A percentile compares a stretch with the other conserved stretches of the same genome.
These are phyloP conservation scores for Dictyostelium firmibasis DNA, from an alignment of 78 protist species.

Conservation along the genomic window DNA sequence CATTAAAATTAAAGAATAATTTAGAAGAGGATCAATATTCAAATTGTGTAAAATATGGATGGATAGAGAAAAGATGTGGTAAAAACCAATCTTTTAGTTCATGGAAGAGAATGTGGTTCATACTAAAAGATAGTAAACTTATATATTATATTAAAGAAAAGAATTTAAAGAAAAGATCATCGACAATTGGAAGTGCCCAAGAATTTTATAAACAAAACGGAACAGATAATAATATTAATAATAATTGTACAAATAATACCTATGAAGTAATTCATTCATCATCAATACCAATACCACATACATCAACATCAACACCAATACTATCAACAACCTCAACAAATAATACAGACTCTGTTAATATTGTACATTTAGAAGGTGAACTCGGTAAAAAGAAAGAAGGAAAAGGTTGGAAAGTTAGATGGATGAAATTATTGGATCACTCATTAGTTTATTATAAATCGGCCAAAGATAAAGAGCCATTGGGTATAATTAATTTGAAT, in stretches of 20 bases:
- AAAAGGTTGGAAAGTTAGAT: conserved; percentile 74
- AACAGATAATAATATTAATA: neutral
- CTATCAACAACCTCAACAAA: neutral
- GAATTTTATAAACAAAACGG: neutral
- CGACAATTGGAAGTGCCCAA: neutral
- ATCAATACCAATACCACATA: neutral
- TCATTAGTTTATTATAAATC: conserved; percentile 15
- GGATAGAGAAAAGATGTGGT: conserved; percentile 77
- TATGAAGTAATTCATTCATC: neutral
- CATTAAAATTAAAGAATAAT: conserved; percentile 33
- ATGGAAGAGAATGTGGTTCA: conserved; percentile 77
- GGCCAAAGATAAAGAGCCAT: conserved; percentile 19
- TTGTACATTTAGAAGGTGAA: conserved; percentile 57
- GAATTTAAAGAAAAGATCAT: neutral
- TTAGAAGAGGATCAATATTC: conserved; percentile 36
- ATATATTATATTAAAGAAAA: conserved; percentile 61
- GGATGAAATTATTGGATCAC: conserved; percentile 37
- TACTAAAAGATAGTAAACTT: conserved; percentile 25
- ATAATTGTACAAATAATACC: neutral
- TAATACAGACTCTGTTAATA: neutral
- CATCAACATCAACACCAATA: neutral
- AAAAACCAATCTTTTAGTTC: conserved; percentile 50
- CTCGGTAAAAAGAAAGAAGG: conserved; percentile 71
- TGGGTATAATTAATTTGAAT: conserved; percentile 34
- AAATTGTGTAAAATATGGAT: conserved; percentile 50